Conservation (phyloP, 345 rosid genomes). For the Brassica juncea region DNA sequence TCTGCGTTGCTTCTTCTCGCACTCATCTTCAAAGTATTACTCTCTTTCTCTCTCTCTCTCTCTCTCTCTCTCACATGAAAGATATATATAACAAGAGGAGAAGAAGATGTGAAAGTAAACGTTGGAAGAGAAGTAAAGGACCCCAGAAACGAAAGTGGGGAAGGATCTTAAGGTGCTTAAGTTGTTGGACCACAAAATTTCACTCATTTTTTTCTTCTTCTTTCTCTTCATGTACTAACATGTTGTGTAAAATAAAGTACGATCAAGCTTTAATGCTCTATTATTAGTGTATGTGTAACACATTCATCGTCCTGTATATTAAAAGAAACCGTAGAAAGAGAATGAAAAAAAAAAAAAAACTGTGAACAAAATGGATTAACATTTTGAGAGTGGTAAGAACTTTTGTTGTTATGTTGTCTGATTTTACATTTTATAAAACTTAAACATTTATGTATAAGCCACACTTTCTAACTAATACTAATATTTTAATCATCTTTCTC, state of each 20-base stretch:
- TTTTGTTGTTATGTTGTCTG: neutral
- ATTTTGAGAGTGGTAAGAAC: neutral
- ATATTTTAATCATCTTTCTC: neutral
- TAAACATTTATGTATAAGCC: neutral
- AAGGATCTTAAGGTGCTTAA: slow-evolving; percentile 32
- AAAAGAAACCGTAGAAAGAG: neutral
- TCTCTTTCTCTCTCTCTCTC: slow-evolving; percentile 10
- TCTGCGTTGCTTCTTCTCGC: slow-evolving; percentile 56
- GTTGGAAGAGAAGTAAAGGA: slow-evolving; percentile 10
- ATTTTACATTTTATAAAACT: neutral
- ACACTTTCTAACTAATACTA: neutral
- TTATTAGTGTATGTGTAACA: neutral
- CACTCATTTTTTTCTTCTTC: neutral
- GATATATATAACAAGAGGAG: slow-evolving; percentile 25
- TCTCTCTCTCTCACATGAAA: slow-evolving; percentile 20
- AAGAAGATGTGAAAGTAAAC: slow-evolving; percentile 22
- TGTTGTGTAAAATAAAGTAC: slow-evolving; percentile 3
- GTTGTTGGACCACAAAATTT: slow-evolving; percentile 41
- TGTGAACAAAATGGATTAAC: neutral
- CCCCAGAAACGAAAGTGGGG: slow-evolving; percentile 29
- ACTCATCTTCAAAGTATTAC: slow-evolving; percentile 27
- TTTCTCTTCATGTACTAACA: slow-evolving; percentile 11
- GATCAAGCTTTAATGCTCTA: slow-evolving; percentile 15
- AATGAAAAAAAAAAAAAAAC: neutral
- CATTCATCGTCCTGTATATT: neutral